Conservation (phyloP, 2,329 filamentous ascomycete genomes). For the Aureobasidium lini region DNA sequence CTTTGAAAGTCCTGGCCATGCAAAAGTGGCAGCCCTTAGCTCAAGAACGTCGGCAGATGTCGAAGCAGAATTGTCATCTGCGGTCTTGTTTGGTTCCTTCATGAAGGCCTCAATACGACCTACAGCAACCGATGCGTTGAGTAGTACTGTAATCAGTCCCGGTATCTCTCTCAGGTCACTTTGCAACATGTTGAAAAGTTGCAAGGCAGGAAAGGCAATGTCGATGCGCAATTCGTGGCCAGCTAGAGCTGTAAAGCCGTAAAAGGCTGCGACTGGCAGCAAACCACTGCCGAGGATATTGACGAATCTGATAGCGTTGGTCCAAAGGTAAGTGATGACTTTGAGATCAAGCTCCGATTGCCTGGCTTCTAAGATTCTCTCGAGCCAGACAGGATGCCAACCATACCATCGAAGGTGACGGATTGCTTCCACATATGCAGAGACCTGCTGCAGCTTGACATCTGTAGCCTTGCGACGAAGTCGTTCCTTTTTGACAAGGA, state of each 20-base stretch:
- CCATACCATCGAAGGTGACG: conserved; percentile 75
- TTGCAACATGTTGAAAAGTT: conserved; percentile 71
- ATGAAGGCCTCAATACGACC: conserved; percentile 80
- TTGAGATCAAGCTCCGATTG: conserved; percentile 59
- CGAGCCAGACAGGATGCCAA: conserved; percentile 71
- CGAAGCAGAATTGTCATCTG: conserved; percentile 30
- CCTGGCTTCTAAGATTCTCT: conserved; percentile 59
- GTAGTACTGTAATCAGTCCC: conserved; percentile 62
- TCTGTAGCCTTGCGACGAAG: conserved; percentile 68
- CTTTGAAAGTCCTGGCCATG: conserved; percentile 64
- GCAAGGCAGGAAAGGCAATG: conserved; percentile 77
- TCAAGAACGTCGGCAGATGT: conserved; percentile 31
- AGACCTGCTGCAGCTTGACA: conserved; percentile 67
- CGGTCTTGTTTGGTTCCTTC: conserved; percentile 66
- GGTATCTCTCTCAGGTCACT: conserved; percentile 67
- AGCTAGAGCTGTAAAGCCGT: conserved; percentile 67
- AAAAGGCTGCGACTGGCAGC: conserved; percentile 76
- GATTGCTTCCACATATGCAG: conserved; percentile 81
- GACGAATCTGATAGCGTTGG: conserved; percentile 56
- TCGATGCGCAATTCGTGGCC: conserved; percentile 65
- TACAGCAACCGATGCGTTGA: conserved; percentile 79
- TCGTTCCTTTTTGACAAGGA: conserved; percentile 61
- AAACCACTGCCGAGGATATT: conserved; percentile 65
- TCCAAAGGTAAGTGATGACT: conserved; percentile 57
- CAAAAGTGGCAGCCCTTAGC: conserved; percentile 62